These are phyloP conservation scores for Auriculariales sp. DNA, from an alignment of 768 basidiomycete genomes.

Conservation along the genomic window DNA sequence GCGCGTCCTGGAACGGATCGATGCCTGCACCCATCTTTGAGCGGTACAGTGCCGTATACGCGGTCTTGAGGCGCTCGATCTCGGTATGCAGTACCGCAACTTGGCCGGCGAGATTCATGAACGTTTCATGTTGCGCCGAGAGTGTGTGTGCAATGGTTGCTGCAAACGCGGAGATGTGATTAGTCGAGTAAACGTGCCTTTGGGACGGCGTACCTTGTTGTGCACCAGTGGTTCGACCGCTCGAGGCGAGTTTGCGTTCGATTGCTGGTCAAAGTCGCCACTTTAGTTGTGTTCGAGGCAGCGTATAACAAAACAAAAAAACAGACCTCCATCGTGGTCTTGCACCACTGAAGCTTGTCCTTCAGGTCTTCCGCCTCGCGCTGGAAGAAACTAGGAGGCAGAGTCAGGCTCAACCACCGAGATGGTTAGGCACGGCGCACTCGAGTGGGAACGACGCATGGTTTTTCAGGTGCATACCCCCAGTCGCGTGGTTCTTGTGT, in stretches of 20 bases:
- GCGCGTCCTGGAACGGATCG: conserved; percentile 50
- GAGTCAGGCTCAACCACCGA: neutral
- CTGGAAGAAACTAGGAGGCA: conserved; percentile 45
- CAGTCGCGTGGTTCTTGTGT: conserved; percentile 59
- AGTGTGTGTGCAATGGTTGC: conserved; percentile 27
- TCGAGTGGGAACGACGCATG: conserved; percentile 73
- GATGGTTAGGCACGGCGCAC: conserved; percentile 26
- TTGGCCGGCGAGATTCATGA: conserved; percentile 62
- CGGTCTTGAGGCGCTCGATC: conserved; percentile 56
- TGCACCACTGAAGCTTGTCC: conserved; percentile 66
- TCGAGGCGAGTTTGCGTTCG: conserved; percentile 63
- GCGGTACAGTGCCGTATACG: conserved; percentile 70
- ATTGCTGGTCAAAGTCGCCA: no score
- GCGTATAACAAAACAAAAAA: neutral
- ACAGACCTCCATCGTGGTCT: conserved; percentile 61
- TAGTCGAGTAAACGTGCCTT: no score
- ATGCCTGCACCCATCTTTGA: conserved; percentile 68
- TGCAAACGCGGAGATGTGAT: no score
- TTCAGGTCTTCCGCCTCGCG: conserved; percentile 59
- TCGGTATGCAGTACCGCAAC: conserved; percentile 62
- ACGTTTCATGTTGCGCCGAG: conserved; percentile 66
- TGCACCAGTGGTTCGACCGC: conserved; percentile 48
- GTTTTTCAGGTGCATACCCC: conserved; percentile 56
- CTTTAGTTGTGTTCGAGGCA: neutral
- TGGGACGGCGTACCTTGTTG: conserved; percentile 53